Conservation (phyloP, 768 basidiomycete genomes). For the Tylopilus cervinicoccineus region DNA sequence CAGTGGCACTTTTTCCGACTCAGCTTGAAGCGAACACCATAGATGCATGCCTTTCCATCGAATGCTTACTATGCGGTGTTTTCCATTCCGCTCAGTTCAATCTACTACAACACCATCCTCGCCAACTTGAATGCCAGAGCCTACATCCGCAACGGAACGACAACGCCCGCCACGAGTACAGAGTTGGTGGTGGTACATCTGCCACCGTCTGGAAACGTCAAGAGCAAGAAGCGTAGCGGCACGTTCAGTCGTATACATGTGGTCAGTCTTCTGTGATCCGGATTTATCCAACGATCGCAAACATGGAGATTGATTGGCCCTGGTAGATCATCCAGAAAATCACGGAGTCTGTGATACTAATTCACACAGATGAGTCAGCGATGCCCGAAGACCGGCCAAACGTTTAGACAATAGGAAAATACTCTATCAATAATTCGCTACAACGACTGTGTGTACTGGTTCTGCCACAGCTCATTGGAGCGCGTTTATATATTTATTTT, state of each 20-base stretch:
- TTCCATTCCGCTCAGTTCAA: neutral
- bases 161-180: neutral
- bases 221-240: neutral
- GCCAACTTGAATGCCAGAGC: slow-evolving; percentile 9
- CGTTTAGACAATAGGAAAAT: too few relatives aligned
- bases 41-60: neutral
- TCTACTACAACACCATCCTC: slow-evolving; percentile 7
- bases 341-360: too few relatives aligned
- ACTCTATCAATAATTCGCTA: too few relatives aligned
- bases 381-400: too few relatives aligned
- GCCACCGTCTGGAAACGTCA: neutral
- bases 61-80: neutral
- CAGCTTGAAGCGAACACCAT: too few relatives aligned
- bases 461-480: too few relatives aligned
- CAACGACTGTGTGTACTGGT: too few relatives aligned
- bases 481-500: too few relatives aligned
- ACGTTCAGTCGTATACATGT: neutral
- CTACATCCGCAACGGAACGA: neutral
- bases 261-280: neutral
- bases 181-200: neutral
- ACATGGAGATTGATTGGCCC: too few relatives aligned
- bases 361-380: too few relatives aligned
- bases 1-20: neutral
- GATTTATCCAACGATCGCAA: neutral
- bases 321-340: too few relatives aligned